Evolutionary conservation across 768 basidiomycete genomes (phyloP), one percentile per base, ranked within the genome.

Genomic region (Lentinula sp.): DNA sequence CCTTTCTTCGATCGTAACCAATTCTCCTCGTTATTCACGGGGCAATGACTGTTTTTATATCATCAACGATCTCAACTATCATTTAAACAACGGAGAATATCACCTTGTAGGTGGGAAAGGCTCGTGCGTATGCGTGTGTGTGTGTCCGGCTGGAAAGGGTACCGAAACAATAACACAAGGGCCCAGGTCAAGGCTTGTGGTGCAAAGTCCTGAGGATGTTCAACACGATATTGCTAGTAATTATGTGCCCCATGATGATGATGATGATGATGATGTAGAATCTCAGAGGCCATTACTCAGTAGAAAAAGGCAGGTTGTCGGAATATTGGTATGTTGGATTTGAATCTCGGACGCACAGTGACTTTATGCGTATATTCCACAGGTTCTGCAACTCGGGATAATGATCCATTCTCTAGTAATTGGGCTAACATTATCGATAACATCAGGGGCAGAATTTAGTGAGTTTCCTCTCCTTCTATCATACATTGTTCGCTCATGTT

Each of bases 401-500:
- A 88, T 95, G 90, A 79, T 95, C 53, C 85, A 94, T 68, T 88
- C 91, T 2, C 69, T 93, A 50, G 83, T 93, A 36, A 90, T 93
- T 60, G 91, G 91, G 2, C 70, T 93, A 20, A 93, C 91, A 4
- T 74, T 93, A 18, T 81, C 88, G 1, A 82, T 93, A 59, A 83
- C 88, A 4, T 76, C 80, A 5, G 87, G 89, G 16, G 65, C 82
- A 1, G 89, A 91, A 57, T 91, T 93, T 63, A 79, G 90, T 90
- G 86, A 13, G 53, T 59, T 80, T 20, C 32, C 56, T 3, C n/a
- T 37, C 10, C 43, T 51, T 46, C 28, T 28, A 28, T 28, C 2
- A 28, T 16, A 32, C 28, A 50, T 33, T 54, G 62, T 35, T 28
- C 50, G 56, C 57, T 23, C 37, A 41, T 41, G 54, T 23, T 12